These are phyloP conservation scores for Kwoniella mangroviensis DNA, from an alignment of 768 basidiomycete species.

Conservation along the genomic window DNA sequence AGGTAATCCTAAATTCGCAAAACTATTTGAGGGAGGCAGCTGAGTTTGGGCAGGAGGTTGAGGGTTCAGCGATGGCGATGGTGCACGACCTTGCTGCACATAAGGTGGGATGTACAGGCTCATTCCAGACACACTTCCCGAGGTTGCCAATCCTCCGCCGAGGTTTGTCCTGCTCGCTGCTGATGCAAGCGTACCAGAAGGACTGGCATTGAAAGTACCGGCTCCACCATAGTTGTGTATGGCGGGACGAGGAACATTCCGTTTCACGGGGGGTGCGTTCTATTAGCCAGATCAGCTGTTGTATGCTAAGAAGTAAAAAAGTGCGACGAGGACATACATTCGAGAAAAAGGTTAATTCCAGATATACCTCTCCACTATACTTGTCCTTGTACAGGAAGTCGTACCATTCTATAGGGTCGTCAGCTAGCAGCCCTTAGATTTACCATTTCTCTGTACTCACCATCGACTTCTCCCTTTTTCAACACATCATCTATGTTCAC, in stretches of 20 bases:
- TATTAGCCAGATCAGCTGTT: conserved; percentile 10
- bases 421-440: background rate
- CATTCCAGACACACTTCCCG: conserved; percentile 49
- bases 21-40: conserved; percentile 33
- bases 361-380: conserved; percentile 79
- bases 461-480: conserved; percentile 87
- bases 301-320: background rate
- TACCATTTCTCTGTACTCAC: conserved; percentile 61
- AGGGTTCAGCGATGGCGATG: conserved; percentile 12
- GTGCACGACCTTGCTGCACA: conserved; percentile 32
- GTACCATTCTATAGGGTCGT: conserved; percentile 78
- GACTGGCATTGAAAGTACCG: conserved; percentile 25
- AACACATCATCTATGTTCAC: conserved; percentile 79
- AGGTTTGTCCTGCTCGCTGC: conserved; percentile 19
- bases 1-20: conserved; percentile 48
- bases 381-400: conserved; percentile 79
- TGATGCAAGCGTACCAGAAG: conserved; percentile 33
- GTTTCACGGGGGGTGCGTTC: conserved; percentile 48
- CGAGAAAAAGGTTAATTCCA: conserved; percentile 92
- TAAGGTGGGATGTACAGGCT: conserved; percentile 55
- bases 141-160: conserved; percentile 31
- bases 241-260: conserved; percentile 42
- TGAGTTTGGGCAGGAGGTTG: conserved; percentile 6
- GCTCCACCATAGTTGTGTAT: conserved; percentile 31
- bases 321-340: conserved; percentile 58